Percentiles rank a stretch among this genome's conserved stretches.
phyloP scores from a whole-genome alignment of 148 eudicot species.

The Rhododendron vialii region DNA sequence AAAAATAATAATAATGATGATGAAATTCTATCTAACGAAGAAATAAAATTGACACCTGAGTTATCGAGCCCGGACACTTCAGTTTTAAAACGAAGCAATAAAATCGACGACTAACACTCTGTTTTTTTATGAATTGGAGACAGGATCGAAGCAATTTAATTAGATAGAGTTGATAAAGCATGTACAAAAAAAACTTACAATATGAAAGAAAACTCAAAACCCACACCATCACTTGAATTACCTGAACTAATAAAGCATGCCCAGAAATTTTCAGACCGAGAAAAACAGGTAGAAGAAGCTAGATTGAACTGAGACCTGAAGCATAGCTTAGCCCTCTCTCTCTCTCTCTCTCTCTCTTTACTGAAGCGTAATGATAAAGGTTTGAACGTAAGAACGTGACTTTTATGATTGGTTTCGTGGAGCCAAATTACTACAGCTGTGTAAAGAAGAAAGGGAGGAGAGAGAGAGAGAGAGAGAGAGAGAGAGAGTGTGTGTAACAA shows the following conservation, averaged over 20 bases:
- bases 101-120: not conserved
- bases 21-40: not conserved
- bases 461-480: not conserved
- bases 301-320: not conserved
- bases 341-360: not conserved
- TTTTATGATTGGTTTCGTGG: not conserved
- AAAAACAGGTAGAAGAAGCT: not conserved
- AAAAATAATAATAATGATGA: not conserved
- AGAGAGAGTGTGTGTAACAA: not conserved
- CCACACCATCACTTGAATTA: not conserved
- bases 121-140: slow-evolving; percentile 1
- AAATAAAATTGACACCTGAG: not conserved
- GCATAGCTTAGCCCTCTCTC: not conserved
- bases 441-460: not conserved
- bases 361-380: not conserved
- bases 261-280: not conserved
- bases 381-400: not conserved
- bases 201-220: not conserved
- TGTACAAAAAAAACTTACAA: not conserved
- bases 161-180: not conserved
- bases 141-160: not conserved
- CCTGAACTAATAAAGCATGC: not conserved
- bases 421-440: not conserved
- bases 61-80: not conserved
- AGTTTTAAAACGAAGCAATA: no score